Evolutionary conservation across 768 basidiomycete genomes (phyloP), one percentile per base, ranked within the genome.

Genomic region (Psilocybe tampanensis): DNA sequence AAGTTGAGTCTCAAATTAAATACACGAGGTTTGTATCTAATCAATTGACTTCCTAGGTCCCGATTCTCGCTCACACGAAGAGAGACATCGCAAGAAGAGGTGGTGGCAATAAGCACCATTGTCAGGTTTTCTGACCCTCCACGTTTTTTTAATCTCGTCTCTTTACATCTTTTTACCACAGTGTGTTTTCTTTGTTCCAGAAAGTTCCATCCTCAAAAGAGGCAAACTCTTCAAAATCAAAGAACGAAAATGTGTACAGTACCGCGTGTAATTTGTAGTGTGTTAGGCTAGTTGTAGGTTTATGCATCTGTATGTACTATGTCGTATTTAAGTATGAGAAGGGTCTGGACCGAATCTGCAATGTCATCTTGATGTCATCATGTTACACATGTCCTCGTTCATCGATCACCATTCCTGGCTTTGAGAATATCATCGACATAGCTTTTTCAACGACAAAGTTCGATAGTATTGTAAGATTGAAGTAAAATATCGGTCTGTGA

Each of bases 81-180:
- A 61, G 21, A 55, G 54, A 50, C 60, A 57, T 23, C 60, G 56
- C 44, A 61, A 57, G 56, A 60, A 60, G 56, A 60, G 53, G 45
- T 62, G 60, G 58, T 64, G 63, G 63, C 58, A 58, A 11, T 56
- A 56, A 44, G 36, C 47, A 44, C 22, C 52, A 48, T 18, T 2
- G 18, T 33, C 21, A 36, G 45, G 19, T 18, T 8, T 21, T 22
- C 44, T 45, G 43, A 47, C 49, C 22, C 33, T 26, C 39, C 49
- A n/a, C 33, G 39, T 60, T 56, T 60, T 44, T 54, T 61, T 55
- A 44, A 54, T 54, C 44, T 57, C 47, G 36, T 42, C 34, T 42
- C 6, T 44, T 19, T 34, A 32, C 42, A 26, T 50, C 53, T 18
- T 39, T 23, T 26, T 58, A 17, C 21, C 17, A 48, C 29, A n/a